Evolutionary conservation across 768 basidiomycete species (phyloP), one percentile per base, ranked within the genome.

Genomic region (Pleurotus tuoliensis): DNA sequence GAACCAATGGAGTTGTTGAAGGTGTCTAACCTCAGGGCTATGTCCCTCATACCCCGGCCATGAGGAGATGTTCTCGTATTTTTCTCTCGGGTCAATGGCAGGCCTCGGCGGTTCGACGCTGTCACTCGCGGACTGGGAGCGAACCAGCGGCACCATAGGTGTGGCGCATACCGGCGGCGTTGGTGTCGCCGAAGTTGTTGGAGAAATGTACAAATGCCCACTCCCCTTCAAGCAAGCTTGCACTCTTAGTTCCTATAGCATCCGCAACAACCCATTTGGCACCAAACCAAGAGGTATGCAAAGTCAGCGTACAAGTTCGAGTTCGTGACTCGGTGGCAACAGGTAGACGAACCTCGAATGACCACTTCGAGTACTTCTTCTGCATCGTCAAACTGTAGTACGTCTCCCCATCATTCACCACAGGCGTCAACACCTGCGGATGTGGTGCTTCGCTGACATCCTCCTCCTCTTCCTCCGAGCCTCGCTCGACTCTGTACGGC

Each of bases 401-500:
- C 6, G 16, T 53, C 39, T 53, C 51, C 11, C 41, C 34, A 39
- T 40, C 18, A 12, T 4, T 37, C 3, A 7, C 24, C 8, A 20
- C 20, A 9, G n/a, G 34, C 3, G n/a, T 20, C 51, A 37, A 53
- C 34, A 53, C 51, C 18, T 53, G 51, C 22, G 51, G 51, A 53
- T 53, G 34, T 13, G 38, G 51, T 40, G 51, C 37, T 24, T 53
- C 51, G 18, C 15, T 20, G 13, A 15, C 6, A 11, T 8, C 9
- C 39, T n/a, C 16, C 7, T 12, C 51, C 12, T 16, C 27, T 9
- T 39, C 39, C 38, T 37, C 34, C n/a, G 18, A n/a, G 2, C 39
- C n/a, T 53, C 54, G 16, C 12, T 56, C 50, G 37, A 40, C 59
- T 11, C 61, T 15, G 24, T 62, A 62, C 22, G 85, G 82, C 27